Evolutionary conservation across 768 basidiomycete genomes (phyloP), one percentile per base, ranked within the genome.

Genomic region (Pleurotus platypus): DNA sequence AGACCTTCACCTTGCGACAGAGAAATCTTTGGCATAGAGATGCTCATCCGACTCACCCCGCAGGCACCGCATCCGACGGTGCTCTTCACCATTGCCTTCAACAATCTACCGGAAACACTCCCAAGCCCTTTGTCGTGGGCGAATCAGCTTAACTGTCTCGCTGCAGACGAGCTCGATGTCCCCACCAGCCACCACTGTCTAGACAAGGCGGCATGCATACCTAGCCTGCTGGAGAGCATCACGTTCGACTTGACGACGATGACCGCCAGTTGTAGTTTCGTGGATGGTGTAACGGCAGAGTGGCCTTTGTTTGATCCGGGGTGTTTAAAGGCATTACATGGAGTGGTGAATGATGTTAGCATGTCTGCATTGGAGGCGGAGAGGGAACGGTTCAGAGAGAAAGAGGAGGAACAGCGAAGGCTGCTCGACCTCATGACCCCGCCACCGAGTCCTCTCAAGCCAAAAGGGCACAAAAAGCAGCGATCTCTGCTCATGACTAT

Each of bases 401-500:
- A 58, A 63, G 64, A 62, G 61, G 49, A 65, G 75, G 66, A 70
- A 61, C 45, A 63, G 66, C 27, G 60, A 27, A 70, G 67, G 22
- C 59, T 64, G 38, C 15, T 55, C 5, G 53, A 27, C n/a, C 37
- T 43, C 22, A 26, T 60, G 42, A 57, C 45, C 18, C 59, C 58
- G 30, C 62, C 70, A 38, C 62, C 69, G 7, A 62, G 65, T 50
- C 51, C 72, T 40, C 63, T 63, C 43, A 80, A 75, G 63, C 62
- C 62, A 2, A 64, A 72, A 42, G 81, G 79, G 60, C 86, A 89
- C 61, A 89, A 86, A 71, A 87, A 83, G 62, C 84, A 87, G 62
- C 78, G 84, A 45, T 90, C 89, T 13, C 66, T 90, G 58, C 73
- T 89, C 48, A 87, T 85, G 79, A 80, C 85, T 5, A 72, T 91